phyloP scores from a whole-genome alignment of 768 basidiomycete species.

The Phylloporus sp. region DNA sequence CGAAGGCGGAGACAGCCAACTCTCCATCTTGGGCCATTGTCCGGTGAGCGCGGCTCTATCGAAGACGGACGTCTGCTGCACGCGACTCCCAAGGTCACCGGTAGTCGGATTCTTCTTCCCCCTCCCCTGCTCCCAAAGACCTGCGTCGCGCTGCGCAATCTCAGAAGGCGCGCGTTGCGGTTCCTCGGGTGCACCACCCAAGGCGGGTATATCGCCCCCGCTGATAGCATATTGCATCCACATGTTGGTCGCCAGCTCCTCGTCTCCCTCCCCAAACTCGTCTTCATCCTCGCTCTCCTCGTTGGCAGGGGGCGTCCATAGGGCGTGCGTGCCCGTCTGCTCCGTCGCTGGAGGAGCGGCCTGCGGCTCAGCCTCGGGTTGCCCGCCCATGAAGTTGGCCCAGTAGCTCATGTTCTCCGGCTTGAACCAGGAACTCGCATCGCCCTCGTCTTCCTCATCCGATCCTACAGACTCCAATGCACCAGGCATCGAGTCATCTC shows the following conservation, averaged over 20 bases:
- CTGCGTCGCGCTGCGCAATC: slow-evolving; percentile 3
- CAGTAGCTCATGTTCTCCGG: slow-evolving; percentile 26
- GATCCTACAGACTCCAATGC: neutral
- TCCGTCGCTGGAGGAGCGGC: slow-evolving; percentile 1
- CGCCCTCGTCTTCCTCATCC: slow-evolving; percentile 19
- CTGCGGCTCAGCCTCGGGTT: slow-evolving; percentile 7
- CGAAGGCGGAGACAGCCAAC: slow-evolving; percentile 27
- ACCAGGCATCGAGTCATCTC: slow-evolving; percentile 5
- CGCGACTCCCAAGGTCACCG: slow-evolving; percentile 21
- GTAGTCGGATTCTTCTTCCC: slow-evolving; percentile 17
- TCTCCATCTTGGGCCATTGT: slow-evolving; percentile 35
- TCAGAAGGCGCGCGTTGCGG: slow-evolving; percentile 1
- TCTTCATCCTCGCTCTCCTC: slow-evolving; percentile 25
- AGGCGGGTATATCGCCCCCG: slow-evolving; percentile 19
- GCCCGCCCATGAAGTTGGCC: slow-evolving; percentile 24
- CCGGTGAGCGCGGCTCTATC: slow-evolving; percentile 26
- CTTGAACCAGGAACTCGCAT: slow-evolving; percentile 21
- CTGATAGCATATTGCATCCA: slow-evolving; percentile 31
- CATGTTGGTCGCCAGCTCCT: slow-evolving; percentile 16
- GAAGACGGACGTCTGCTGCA: slow-evolving; percentile 21
- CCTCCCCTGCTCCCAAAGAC: slow-evolving; percentile 23
- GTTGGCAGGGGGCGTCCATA: slow-evolving; percentile 22
- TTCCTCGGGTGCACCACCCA: slow-evolving; percentile 4
- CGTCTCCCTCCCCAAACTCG: slow-evolving; percentile 11
- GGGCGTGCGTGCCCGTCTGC: slow-evolving; percentile 16